Percentiles rank a stretch among this genome's conserved stretches.
phyloP scores from a whole-genome alignment of 495 filamentous ascomycete species.

The Aspergillus campestris region DNA sequence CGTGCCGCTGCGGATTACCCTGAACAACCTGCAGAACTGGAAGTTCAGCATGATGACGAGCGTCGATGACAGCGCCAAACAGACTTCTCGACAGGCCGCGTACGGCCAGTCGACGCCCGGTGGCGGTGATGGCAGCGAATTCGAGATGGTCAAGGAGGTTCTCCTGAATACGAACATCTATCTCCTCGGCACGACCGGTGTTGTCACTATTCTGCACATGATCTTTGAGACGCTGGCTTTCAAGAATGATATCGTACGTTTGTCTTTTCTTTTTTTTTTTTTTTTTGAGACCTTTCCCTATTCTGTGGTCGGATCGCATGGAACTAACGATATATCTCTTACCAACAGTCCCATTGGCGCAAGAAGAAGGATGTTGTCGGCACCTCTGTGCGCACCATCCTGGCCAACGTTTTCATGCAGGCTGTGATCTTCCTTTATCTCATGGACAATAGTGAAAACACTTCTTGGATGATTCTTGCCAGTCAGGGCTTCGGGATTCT shows the following conservation, averaged over 20 bases:
- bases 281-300: background rate
- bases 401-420: slow-evolving; percentile 98
- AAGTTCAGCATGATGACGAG: slow-evolving; percentile 80
- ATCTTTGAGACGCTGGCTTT: slow-evolving; percentile 94
- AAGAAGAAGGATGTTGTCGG: slow-evolving; percentile 99
- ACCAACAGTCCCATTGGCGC: slow-evolving; percentile 67
- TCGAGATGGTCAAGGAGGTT: slow-evolving; percentile 93
- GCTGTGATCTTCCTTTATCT: slow-evolving; percentile 92
- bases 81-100: slow-evolving; percentile 62
- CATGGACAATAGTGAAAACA: slow-evolving; percentile 95
- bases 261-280: background rate
- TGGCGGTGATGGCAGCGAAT: slow-evolving; percentile 68
- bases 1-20: slow-evolving; percentile 74
- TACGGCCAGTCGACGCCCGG: slow-evolving; percentile 55
- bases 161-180: slow-evolving; percentile 91
- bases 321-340: slow-evolving; percentile 11
- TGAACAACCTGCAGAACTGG: slow-evolving; percentile 80
- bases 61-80: slow-evolving; percentile 80
- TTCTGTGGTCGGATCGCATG: background rate
- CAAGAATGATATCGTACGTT: slow-evolving; percentile 79
- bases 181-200: slow-evolving; percentile 71
- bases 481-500: slow-evolving; percentile 89
- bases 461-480: slow-evolving; percentile 96
- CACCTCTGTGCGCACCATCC: slow-evolving; percentile 88
- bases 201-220: slow-evolving; percentile 86